These are phyloP conservation scores for Phytophthora pini DNA, from an alignment of 352 stramenopile species.

Conservation along the genomic window DNA sequence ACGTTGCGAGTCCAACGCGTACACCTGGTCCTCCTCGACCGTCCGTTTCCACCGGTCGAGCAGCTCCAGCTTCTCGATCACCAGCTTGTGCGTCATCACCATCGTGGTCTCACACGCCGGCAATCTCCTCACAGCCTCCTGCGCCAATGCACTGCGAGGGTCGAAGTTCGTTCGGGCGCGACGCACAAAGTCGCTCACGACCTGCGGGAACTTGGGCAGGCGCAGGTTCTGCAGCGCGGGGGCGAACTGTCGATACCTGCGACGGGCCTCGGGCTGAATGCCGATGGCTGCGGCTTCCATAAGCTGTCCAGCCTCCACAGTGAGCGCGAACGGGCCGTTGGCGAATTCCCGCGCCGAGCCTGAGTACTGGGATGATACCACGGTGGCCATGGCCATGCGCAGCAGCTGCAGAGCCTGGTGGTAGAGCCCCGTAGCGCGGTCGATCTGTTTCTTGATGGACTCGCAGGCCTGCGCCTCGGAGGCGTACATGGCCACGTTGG, in stretches of 20 bases:
- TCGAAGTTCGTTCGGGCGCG: constrained; percentile 69
- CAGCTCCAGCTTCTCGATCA: constrained; percentile 77
- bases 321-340: constrained; percentile 65
- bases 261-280: constrained; percentile 74
- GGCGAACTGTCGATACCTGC: constrained; percentile 69
- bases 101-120: constrained; percentile 73
- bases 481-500: constrained; percentile 78
- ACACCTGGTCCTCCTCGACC: constrained; percentile 62
- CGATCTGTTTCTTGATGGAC: constrained; percentile 75
- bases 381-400: constrained; percentile 62
- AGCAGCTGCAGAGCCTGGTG: constrained; percentile 72
- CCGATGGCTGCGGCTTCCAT: constrained; percentile 64
- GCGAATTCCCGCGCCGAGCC: constrained; percentile 75
- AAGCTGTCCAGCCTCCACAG: constrained; percentile 74
- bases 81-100: constrained; percentile 78
- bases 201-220: constrained; percentile 70
- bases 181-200: constrained; percentile 70
- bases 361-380: constrained; percentile 74
- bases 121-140: constrained; percentile 69
- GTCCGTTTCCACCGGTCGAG: constrained; percentile 66
- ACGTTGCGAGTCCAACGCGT: constrained; percentile 54
- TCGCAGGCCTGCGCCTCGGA: constrained; percentile 75
- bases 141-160: constrained; percentile 55
- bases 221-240: constrained; percentile 50
- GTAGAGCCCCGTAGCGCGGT: constrained; percentile 61